A percentile compares a stretch with the other conserved stretches of the same genome.
phyloP scores from a whole-genome alignment of 2,329 filamentous ascomycete genomes.

The Rasamsonia emersonii region DNA sequence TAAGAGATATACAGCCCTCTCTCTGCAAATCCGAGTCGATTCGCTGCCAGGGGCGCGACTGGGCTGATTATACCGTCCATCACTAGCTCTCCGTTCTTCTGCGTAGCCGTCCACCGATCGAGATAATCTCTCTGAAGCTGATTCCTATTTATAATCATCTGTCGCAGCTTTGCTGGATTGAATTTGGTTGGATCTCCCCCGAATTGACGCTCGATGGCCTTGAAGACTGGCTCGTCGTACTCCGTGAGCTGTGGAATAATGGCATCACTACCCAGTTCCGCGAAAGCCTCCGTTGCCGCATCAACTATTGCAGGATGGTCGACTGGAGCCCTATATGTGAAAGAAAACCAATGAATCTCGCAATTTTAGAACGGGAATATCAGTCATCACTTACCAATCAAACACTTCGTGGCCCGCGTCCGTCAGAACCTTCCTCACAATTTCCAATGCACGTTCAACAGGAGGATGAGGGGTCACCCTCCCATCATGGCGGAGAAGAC shows the following conservation, averaged over 20 bases:
- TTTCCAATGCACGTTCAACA: slow-evolving; percentile 43
- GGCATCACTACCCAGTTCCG: slow-evolving; percentile 9
- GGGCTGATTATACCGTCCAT: slow-evolving; percentile 13
- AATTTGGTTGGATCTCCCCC: slow-evolving; percentile 9
- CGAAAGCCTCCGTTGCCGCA: background rate
- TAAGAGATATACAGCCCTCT: too few relatives aligned
- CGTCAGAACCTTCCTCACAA: slow-evolving; percentile 1
- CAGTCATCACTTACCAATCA: background rate
- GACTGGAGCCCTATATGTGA: background rate
- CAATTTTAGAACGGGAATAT: background rate
- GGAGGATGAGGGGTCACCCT: slow-evolving; percentile 45
- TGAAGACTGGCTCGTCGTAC: slow-evolving; percentile 18
- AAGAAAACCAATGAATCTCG: too few relatives aligned
- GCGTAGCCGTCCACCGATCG: slow-evolving; percentile 14
- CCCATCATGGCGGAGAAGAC: slow-evolving; percentile 30
- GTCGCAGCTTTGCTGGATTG: slow-evolving; percentile 13
- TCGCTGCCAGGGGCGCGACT: slow-evolving; percentile 9
- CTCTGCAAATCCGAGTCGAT: slow-evolving; percentile 17
- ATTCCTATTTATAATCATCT: slow-evolving; percentile 20
- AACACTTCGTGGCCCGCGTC: background rate
- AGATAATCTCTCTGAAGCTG: slow-evolving; percentile 14
- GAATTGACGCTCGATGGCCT: slow-evolving; percentile 9
- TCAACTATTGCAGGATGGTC: background rate
- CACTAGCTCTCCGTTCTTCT: slow-evolving; percentile 6
- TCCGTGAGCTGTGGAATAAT: slow-evolving; percentile 15